Evolutionary conservation across 2,329 filamentous ascomycete genomes (phyloP).

Genomic region (Xylariaceae sp.): DNA sequence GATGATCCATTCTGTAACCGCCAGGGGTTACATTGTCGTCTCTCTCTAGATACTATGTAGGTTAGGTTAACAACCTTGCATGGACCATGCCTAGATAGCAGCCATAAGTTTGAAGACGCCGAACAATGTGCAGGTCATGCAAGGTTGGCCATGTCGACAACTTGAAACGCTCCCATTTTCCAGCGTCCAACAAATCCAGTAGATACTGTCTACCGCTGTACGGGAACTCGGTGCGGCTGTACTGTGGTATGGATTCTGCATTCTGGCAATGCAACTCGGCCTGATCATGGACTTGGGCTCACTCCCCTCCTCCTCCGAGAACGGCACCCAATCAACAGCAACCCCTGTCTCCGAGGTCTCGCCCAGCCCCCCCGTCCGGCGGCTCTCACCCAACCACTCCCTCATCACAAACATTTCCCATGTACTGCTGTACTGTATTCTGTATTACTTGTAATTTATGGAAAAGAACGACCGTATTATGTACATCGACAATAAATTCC

Average conservation of each 20-base stretch:
- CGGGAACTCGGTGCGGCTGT: too few species aligned
- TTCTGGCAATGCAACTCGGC: constrained; percentile 25
- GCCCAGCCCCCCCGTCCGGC: not conserved
- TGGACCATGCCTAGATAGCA: constrained; percentile 5
- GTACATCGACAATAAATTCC: constrained; percentile 32
- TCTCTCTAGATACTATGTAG: too few species aligned
- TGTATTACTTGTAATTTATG: too few species aligned
- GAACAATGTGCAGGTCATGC: constrained; percentile 15
- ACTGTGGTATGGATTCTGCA: too few species aligned
- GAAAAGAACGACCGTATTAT: constrained; percentile 8
- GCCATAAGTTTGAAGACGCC: constrained; percentile 19
- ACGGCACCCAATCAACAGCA: constrained; percentile 19
- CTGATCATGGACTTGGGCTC: constrained; percentile 16
- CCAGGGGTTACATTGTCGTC: constrained; percentile 12
- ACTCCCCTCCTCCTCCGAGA: constrained; percentile 25
- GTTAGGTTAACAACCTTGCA: constrained; percentile 9
- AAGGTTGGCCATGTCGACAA: too few species aligned
- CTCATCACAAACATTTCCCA: too few species aligned
- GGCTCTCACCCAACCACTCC: constrained; percentile 10
- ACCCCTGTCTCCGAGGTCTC: constrained; percentile 2
- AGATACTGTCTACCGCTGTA: constrained; percentile 15
- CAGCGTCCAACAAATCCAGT: constrained; percentile 22
- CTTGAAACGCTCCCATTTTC: constrained; percentile 1
- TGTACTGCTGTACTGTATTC: too few species aligned
- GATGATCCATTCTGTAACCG: constrained; percentile 22